Evolutionary conservation across 1,284 basidiomycete genomes (phyloP).

Genomic region (Neonothopanus nambi): DNA sequence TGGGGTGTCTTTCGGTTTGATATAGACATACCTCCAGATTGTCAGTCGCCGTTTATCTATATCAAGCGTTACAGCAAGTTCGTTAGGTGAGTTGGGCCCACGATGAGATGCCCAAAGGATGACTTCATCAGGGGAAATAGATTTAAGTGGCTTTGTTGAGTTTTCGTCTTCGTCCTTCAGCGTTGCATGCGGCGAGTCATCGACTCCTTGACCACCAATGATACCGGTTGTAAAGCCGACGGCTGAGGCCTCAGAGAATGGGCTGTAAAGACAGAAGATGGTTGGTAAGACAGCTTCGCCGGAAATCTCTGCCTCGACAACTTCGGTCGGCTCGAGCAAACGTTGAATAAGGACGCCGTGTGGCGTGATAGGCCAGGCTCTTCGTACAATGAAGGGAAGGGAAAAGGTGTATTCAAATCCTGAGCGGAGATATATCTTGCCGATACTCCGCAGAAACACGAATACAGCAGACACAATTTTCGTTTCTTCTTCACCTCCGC

Average conservation of each 20-base stretch:
- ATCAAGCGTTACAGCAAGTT: slow-evolving; percentile 60
- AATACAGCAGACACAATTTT: slow-evolving; percentile 62
- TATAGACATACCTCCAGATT: slow-evolving; percentile 72
- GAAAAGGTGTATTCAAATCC: slow-evolving; percentile 78
- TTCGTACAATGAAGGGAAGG: slow-evolving; percentile 79
- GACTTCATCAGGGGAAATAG: slow-evolving; percentile 60
- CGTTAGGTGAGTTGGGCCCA: slow-evolving; percentile 42
- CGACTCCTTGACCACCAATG: slow-evolving; percentile 41
- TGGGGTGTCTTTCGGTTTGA: slow-evolving; percentile 55
- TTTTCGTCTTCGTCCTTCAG: slow-evolving; percentile 59
- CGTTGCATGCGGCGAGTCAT: slow-evolving; percentile 29
- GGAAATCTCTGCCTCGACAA: slow-evolving; percentile 63
- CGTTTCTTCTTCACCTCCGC: slow-evolving; percentile 29
- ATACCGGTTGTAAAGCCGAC: slow-evolving; percentile 66
- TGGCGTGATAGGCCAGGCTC: slow-evolving; percentile 76
- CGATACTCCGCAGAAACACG: slow-evolving; percentile 76
- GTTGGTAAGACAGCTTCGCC: slow-evolving; percentile 69
- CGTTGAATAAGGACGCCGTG: slow-evolving; percentile 80
- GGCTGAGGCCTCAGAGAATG: slow-evolving; percentile 73
- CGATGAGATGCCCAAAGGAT: slow-evolving; percentile 59
- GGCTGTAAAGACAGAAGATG: slow-evolving; percentile 75
- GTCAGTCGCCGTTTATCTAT: slow-evolving; percentile 50
- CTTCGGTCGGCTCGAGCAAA: slow-evolving; percentile 64
- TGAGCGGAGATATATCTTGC: slow-evolving; percentile 72
- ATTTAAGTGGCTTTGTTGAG: slow-evolving; percentile 45